These are phyloP conservation scores for Erysiphe pulchra DNA, from an alignment of 2,329 filamentous ascomycete genomes.

Conservation along the genomic window DNA sequence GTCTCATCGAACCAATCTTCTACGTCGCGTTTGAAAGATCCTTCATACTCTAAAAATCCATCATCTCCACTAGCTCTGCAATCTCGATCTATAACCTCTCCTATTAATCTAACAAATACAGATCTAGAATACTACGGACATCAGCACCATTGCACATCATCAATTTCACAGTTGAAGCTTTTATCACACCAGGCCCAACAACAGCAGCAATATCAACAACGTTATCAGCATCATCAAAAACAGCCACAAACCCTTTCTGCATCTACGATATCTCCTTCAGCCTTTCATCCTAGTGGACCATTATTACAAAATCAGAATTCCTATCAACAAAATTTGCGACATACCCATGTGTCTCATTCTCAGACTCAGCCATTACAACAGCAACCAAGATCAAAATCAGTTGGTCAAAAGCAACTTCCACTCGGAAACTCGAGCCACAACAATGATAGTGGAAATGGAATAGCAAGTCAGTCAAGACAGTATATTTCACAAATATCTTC, in stretches of 20 bases:
- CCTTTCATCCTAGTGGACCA: background rate
- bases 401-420: background rate
- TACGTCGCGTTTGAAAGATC: conserved; percentile 11
- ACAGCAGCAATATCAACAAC: too few species aligned
- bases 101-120: conserved; percentile 7
- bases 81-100: conserved; percentile 9
- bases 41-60: conserved; percentile 13
- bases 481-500: background rate
- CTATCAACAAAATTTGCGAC: background rate
- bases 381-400: background rate
- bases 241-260: background rate
- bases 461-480: background rate
- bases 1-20: conserved; percentile 5
- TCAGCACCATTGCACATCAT: conserved; percentile 5
- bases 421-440: background rate
- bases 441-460: background rate
- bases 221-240: too few species aligned
- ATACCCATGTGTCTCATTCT: background rate
- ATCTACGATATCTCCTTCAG: background rate
- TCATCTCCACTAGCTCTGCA: conserved; percentile 5
- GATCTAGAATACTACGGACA: conserved; percentile 13
- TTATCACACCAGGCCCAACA: conserved; percentile 8
- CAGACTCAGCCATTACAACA: background rate
- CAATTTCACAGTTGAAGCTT: conserved; percentile 8
- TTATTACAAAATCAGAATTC: background rate